A percentile compares a stretch with the other conserved stretches of the same genome.
These are phyloP conservation scores for Brasilioporus rufonigricans DNA, from an alignment of 768 basidiomycete species.

Conservation along the genomic window DNA sequence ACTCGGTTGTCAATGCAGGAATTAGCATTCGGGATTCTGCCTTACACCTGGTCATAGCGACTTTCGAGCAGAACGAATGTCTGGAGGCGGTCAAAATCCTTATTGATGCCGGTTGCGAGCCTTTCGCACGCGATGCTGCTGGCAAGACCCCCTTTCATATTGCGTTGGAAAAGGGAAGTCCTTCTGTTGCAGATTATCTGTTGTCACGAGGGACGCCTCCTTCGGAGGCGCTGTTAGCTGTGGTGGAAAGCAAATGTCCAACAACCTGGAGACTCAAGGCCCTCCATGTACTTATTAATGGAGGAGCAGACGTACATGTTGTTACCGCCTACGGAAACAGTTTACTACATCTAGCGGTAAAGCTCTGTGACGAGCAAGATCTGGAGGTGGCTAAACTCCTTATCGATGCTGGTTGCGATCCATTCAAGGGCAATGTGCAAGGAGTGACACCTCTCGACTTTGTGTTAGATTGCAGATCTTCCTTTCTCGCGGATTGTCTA, in stretches of 20 bases:
- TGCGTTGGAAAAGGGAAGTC: neutral
- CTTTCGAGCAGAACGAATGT: too few relatives aligned
- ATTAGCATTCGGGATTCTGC: too few relatives aligned
- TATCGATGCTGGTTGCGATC: constrained; percentile 7
- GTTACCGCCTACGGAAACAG: neutral
- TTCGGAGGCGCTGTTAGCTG: too few relatives aligned
- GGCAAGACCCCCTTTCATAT: too few relatives aligned
- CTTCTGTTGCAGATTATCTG: too few relatives aligned
- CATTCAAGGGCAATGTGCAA: neutral
- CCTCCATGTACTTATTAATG: neutral
- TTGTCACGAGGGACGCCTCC: too few relatives aligned
- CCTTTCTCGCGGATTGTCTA: neutral
- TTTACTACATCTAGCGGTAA: neutral
- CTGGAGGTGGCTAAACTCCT: neutral
- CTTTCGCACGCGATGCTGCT: too few relatives aligned
- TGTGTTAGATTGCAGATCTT: neutral
- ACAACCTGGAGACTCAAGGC: neutral
- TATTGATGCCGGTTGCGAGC: too few relatives aligned
- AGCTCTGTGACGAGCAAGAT: neutral
- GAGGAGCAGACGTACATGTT: neutral
- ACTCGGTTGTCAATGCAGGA: too few relatives aligned
- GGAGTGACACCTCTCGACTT: constrained; percentile 5
- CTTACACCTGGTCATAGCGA: too few relatives aligned
- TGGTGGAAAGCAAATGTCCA: neutral
- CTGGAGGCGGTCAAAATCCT: too few relatives aligned